Evolutionary conservation across 1,284 basidiomycete species (phyloP).

Genomic region (Ustilago xerochloae): DNA sequence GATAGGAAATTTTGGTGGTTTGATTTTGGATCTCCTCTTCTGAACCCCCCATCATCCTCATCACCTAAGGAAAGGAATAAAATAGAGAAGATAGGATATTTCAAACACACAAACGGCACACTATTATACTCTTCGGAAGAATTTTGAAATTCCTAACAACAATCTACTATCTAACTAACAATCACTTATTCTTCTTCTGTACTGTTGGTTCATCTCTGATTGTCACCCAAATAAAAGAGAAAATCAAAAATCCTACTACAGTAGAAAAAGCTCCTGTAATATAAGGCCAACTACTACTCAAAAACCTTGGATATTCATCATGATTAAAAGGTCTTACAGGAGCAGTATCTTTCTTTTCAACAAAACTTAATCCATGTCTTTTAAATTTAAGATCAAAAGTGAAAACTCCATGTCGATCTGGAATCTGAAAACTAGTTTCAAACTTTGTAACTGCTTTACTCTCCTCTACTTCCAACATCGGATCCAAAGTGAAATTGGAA

Average conservation of each 20-base stretch:
- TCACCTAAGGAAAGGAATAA: background rate
- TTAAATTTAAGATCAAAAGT: constrained; percentile 91
- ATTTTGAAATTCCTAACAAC: no score
- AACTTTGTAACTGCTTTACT: constrained; percentile 72
- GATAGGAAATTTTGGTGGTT: constrained; percentile 38
- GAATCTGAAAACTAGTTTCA: constrained; percentile 81
- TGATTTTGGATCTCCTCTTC: no score
- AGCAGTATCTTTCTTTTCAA: constrained; percentile 78
- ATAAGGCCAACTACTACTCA: constrained; percentile 93
- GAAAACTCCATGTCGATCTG: constrained; percentile 97
- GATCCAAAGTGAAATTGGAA: constrained; percentile 29
- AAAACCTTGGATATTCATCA: constrained; percentile 92
- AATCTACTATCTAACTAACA: no score
- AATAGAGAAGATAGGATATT: background rate
- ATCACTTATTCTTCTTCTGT: constrained; percentile 31
- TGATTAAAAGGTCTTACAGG: constrained; percentile 92
- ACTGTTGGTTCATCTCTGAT: constrained; percentile 12
- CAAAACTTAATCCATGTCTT: constrained; percentile 82
- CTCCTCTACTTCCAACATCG: background rate
- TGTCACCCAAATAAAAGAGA: constrained; percentile 81
- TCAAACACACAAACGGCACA: constrained; percentile 5
- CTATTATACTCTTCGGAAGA: constrained; percentile 14
- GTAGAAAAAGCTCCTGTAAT: constrained; percentile 90
- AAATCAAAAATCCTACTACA: constrained; percentile 82
- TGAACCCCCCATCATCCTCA: constrained; percentile 4